Evolutionary conservation across 441 rosid species (phyloP), one percentile per base, ranked within the genome.

Genomic region (Erodium texanum): DNA sequence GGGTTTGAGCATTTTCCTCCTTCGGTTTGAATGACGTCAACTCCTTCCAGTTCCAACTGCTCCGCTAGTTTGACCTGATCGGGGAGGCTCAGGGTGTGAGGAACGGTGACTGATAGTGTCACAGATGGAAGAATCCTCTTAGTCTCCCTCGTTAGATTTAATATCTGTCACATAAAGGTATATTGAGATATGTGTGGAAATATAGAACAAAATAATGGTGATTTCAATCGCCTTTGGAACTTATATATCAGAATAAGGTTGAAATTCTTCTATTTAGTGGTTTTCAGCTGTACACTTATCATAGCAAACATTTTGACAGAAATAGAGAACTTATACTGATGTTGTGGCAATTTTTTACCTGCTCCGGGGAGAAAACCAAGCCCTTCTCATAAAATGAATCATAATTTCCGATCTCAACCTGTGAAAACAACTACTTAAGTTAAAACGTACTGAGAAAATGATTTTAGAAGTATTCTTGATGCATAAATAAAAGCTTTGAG

Each of bases 31-130:
- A 86, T 81, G 64, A 86, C 66, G 70, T 84, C 88, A 36, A 66
- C 88, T 65, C 88, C 91, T 79, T 86, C 91, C 64, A 62, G 76
- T 71, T 86, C 88, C 70, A 86, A 74, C 74, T 24, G 66, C 80
- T 86, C 87, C 50, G 91, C 91, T 24, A 86, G 86, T 78, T 79
- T 86, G 78, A 82, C 85, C 89, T 85, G 92, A 72, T 87, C 89
- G 0, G 82, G 87, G 64, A 85, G 86, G 71, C 82, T 74, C 32
- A 87, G 79, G 0, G 87, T 85, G 81, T 85, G 92, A 63, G 92
- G 91, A 70, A 84, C 89, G n/a, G 91, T 86, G 58, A 84, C 87
- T 5, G 91, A 86, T 22, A 86, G 69, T 2, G 86, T 74, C 66
- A 84, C 68, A 0, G 79, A 80, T 18, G 89, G 85, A 76, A 82